Conservation (phyloP, 352 stramenopile species). For the Aphanomyces cochlioides region DNA sequence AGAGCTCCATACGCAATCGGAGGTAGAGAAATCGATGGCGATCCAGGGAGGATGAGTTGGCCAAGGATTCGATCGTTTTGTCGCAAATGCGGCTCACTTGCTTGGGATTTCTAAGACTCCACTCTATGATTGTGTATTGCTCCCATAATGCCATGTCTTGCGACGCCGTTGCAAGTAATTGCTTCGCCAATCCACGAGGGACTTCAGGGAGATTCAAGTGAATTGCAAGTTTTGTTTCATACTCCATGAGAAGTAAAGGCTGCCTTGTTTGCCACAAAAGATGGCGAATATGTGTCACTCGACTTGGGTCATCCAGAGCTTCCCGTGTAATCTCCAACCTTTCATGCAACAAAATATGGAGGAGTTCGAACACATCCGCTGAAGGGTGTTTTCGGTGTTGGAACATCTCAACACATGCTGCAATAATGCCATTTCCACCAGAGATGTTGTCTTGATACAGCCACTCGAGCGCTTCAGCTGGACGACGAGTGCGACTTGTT, state of each 20-base stretch:
- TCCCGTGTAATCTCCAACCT: background rate
- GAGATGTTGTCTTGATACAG: constrained; percentile 4
- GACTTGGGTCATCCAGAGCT: background rate
- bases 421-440: background rate
- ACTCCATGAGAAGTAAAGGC: background rate
- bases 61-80: constrained; percentile 45
- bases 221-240: constrained; percentile 1
- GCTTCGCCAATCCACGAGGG: constrained; percentile 3
- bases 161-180: background rate
- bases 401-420: background rate
- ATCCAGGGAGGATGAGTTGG: background rate
- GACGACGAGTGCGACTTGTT: background rate
- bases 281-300: background rate
- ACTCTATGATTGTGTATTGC: constrained; percentile 53
- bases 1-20: constrained; percentile 1
- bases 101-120: constrained; percentile 41
- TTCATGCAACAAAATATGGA: constrained; percentile 2
- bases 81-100: constrained; percentile 55
- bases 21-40: constrained; percentile 10
- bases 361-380: background rate
- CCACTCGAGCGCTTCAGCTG: background rate
- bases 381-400: background rate
- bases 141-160: constrained; percentile 2
- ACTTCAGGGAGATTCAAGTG: background rate
- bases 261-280: background rate